phyloP scores from a whole-genome alignment of 2,329 filamentous ascomycete species.

The Microsporum audouinii region DNA sequence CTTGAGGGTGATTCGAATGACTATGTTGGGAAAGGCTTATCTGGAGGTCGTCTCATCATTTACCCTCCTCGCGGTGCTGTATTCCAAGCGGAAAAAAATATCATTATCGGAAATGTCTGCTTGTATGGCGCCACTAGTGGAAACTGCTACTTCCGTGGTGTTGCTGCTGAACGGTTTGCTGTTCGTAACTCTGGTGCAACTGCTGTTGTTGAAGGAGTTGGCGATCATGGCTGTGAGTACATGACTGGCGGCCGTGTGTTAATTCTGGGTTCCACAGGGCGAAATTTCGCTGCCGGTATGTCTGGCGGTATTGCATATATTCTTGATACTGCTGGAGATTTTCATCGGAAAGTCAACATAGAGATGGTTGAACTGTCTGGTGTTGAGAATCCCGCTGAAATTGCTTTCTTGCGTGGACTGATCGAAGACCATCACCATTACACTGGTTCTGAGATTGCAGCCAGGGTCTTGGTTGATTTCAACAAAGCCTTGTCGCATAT shows the following conservation, averaged over 20 bases:
- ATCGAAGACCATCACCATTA: conserved; percentile 98
- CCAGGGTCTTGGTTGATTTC: conserved; percentile 89
- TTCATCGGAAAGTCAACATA: conserved; percentile 84
- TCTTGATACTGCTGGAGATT: conserved; percentile 79
- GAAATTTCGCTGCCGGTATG: conserved; percentile 98
- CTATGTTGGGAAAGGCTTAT: conserved; percentile 92
- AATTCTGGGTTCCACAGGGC: conserved; percentile 76
- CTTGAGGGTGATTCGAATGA: conserved; percentile 94
- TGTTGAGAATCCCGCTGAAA: conserved; percentile 74
- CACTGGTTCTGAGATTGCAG: conserved; percentile 88
- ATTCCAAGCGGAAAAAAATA: conserved; percentile 93
- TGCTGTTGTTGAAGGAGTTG: conserved; percentile 90
- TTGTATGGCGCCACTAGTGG: conserved; percentile 87
- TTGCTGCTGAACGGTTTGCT: conserved; percentile 90
- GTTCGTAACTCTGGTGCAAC: conserved; percentile 93
- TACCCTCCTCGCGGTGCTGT: conserved; percentile 83
- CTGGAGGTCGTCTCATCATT: conserved; percentile 82
- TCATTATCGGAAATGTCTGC: conserved; percentile 87
- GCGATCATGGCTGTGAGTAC: conserved; percentile 96
- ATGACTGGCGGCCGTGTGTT: conserved; percentile 94
- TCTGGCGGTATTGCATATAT: conserved; percentile 95
- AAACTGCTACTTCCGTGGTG: conserved; percentile 91
- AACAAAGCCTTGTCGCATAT: conserved; percentile 81
- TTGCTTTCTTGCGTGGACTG: conserved; percentile 78
- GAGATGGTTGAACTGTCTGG: conserved; percentile 91